A percentile compares a stretch with the other conserved stretches of the same genome.
phyloP scores from a whole-genome alignment of 176 grass and related monocot species.

The Rhipidocladum racemiflorum region DNA sequence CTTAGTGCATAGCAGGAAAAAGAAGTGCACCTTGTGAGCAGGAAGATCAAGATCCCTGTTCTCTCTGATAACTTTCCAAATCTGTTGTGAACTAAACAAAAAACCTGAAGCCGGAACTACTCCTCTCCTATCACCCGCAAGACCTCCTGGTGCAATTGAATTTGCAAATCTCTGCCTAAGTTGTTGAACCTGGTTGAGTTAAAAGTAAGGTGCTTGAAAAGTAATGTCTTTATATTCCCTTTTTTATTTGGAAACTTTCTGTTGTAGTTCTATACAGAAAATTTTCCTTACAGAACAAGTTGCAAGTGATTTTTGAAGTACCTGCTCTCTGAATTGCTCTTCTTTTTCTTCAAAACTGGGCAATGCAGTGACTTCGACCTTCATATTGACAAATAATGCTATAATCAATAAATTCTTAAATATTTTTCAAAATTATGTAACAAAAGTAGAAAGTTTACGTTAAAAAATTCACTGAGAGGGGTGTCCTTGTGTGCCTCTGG shows the following conservation, averaged over 20 bases:
- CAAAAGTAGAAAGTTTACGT: constrained; percentile 46
- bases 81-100: constrained; percentile 94
- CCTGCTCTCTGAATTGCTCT: constrained; percentile 88
- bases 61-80: constrained; percentile 93
- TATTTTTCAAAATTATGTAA: not conserved
- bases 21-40: constrained; percentile 88
- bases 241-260: not conserved
- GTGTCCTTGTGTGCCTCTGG: constrained; percentile 93
- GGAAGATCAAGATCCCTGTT: constrained; percentile 97
- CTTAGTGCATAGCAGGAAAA: not conserved
- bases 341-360: constrained; percentile 98
- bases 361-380: constrained; percentile 91
- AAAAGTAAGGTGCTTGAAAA: constrained; percentile 34
- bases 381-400: constrained; percentile 32
- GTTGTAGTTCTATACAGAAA: not conserved
- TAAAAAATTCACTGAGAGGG: constrained; percentile 82
- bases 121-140: constrained; percentile 93
- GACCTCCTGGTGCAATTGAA: constrained; percentile 93
- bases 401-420: constrained; percentile 19
- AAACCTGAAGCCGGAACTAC: constrained; percentile 95
- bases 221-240: not conserved
- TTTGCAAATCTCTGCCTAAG: constrained; percentile 89
- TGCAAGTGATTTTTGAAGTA: constrained; percentile 34
- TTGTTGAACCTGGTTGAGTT: constrained; percentile 73
- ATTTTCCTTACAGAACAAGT: not conserved